Base-by-base conservation (phyloP, 768 basidiomycete genomes). In the Amanita pallidorosea region DNA sequence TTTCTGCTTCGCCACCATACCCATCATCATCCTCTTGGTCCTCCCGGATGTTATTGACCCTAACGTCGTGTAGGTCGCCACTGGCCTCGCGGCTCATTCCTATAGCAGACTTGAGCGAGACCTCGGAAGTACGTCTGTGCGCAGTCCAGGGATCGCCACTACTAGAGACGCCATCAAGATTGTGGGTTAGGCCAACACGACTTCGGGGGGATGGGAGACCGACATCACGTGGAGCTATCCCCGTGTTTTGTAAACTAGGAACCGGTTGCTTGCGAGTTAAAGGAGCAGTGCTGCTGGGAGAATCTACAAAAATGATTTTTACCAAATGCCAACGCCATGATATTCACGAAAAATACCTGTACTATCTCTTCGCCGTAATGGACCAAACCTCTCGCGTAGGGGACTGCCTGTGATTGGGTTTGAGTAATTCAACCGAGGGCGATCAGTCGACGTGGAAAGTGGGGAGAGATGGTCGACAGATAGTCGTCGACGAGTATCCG, bases 401-500 rank as follows among this genome's bases (percentile, higher is more conserved):
- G 85, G 78, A 67, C 80, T 77, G 42, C 65, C 67, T 65, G 62
- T 63, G 55, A 63, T 70, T 35, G 81, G 69, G 45, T 64, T 68
- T 54, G 68, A 65, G 60, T 81, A 77, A 55, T 66, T 70, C 47
- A 78, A 60, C 59, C 85, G 78, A 41, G 78, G 71, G 56, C 85
- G 71, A 46, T 88, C 86, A 11, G 69, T 63, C 31, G 68, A 65
- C 5, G 75, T 75, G 54, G 72, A 68, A 49, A 83, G 67, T 22
- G 83, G 73, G 12, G 80, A 80, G 54, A 85, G 70, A 57, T 77
- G 75, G 68, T 90, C 88, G 48, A 71, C 79, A 45, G 88, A 86
- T 66, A 87, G 88, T 56, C 90, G 88, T 57, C 85, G 81, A 66
- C 88, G 89, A 62, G 86, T 73, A 60, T 91, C 88, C 53, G 91